Evolutionary conservation across 768 basidiomycete genomes (phyloP).

Genomic region (Suillus bovinus): DNA sequence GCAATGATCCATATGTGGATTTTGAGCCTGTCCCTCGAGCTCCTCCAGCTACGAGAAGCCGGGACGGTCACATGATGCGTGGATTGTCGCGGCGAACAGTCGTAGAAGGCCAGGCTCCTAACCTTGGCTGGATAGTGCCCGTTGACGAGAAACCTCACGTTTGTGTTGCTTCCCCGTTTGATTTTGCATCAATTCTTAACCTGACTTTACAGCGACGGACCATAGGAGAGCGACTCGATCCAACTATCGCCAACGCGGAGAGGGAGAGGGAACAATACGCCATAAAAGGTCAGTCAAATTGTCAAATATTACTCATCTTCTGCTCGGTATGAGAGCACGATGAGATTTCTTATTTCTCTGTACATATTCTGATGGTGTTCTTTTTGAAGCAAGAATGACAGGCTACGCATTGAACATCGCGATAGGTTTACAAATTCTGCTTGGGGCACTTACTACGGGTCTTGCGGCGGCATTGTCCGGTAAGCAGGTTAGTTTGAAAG

Average conservation of each 20-base stretch:
- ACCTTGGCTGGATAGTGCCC: slow-evolving; percentile 30
- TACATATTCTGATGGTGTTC: slow-evolving; percentile 7
- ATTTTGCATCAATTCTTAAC: neutral
- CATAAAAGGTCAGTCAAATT: slow-evolving; percentile 37
- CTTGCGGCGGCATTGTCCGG: slow-evolving; percentile 48
- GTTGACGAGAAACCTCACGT: slow-evolving; percentile 22
- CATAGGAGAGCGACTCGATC: slow-evolving; percentile 53
- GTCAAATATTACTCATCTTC: neutral
- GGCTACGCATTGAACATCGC: slow-evolving; percentile 44
- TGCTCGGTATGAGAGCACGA: slow-evolving; percentile 8
- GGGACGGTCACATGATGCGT: slow-evolving; percentile 19
- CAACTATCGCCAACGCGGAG: slow-evolving; percentile 50
- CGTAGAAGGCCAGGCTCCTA: slow-evolving; percentile 4
- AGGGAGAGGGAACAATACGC: slow-evolving; percentile 47
- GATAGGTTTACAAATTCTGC: slow-evolving; percentile 60
- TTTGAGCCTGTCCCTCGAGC: slow-evolving; percentile 10
- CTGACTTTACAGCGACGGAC: slow-evolving; percentile 32
- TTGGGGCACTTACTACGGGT: slow-evolving; percentile 70
- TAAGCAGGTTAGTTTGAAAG: slow-evolving; percentile 36
- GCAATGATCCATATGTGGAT: slow-evolving; percentile 11
- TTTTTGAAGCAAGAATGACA: slow-evolving; percentile 30
- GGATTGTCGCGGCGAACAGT: slow-evolving; percentile 13
- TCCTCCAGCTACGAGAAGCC: slow-evolving; percentile 14
- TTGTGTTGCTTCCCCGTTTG: slow-evolving; percentile 9
- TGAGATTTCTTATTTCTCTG: too few relatives aligned